Conservation (phyloP, 257 asterid genomes). For the Ilex aquifolium region DNA sequence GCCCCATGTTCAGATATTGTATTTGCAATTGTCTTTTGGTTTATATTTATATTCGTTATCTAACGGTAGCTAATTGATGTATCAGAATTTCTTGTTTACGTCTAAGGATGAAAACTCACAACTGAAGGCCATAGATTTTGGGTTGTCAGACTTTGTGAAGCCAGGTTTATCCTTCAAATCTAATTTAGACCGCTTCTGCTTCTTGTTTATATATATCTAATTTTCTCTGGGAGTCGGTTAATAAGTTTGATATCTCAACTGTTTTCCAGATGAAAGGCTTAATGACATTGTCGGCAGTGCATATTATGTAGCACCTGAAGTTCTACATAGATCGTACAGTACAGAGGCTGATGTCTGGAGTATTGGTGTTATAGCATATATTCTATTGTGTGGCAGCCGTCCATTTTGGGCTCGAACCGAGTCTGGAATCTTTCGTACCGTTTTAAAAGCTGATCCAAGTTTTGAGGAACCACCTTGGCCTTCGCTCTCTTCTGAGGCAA, state of each 20-base stretch:
- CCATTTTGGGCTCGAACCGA: slow-evolving; percentile 98
- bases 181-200: background rate
- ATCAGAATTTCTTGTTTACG: slow-evolving; percentile 82
- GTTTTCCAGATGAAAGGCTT: slow-evolving; percentile 73
- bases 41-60: slow-evolving; percentile 6
- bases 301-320: slow-evolving; percentile 98
- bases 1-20: background rate
- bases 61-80: slow-evolving; percentile 34
- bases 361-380: slow-evolving; percentile 80
- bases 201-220: background rate
- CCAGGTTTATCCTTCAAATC: slow-evolving; percentile 55
- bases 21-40: background rate
- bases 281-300: slow-evolving; percentile 97
- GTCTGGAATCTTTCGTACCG: slow-evolving; percentile 88
- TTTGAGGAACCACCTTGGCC: slow-evolving; percentile 95
- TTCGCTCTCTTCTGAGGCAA: slow-evolving; percentile 65
- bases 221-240: no score
- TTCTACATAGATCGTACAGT: slow-evolving; percentile 77
- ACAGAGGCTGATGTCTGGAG: slow-evolving; percentile 99
- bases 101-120: slow-evolving; percentile 70
- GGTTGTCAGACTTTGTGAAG: slow-evolving; percentile 87
- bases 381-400: slow-evolving; percentile 79
- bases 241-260: background rate
- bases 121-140: slow-evolving; percentile 93
- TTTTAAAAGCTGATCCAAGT: slow-evolving; percentile 83